Conservation (phyloP, 2,329 filamentous ascomycete species). For the Alternaria gaisen region DNA sequence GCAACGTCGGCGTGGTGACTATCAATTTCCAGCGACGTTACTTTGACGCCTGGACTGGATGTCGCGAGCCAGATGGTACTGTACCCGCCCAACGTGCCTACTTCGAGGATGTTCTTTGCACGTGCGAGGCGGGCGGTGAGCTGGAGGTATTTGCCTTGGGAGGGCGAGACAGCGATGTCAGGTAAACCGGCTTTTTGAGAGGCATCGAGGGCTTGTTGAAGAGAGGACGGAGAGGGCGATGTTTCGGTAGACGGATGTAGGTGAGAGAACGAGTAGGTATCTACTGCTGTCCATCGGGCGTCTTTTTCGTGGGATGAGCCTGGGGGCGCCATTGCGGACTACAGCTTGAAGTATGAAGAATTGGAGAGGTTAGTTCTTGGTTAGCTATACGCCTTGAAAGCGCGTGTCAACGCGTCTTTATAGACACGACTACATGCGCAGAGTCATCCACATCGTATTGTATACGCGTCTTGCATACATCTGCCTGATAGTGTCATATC, state of each 20-base stretch:
- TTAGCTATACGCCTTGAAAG: neutral
- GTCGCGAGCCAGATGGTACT: constrained; percentile 63
- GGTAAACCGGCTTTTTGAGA: constrained; percentile 39
- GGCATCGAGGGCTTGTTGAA: constrained; percentile 34
- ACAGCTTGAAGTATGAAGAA: neutral
- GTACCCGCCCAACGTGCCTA: constrained; percentile 66
- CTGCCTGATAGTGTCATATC: constrained; percentile 1
- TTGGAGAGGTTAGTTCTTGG: neutral
- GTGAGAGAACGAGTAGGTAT: constrained; percentile 47
- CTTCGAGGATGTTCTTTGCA: constrained; percentile 56
- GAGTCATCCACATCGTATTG: neutral
- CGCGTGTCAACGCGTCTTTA: constrained; percentile 9
- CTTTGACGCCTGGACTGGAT: constrained; percentile 46
- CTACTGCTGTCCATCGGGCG: constrained; percentile 52
- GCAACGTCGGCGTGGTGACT: constrained; percentile 58
- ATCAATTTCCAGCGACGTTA: constrained; percentile 63
- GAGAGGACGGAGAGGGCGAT: constrained; percentile 37
- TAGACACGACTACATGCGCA: constrained; percentile 5
- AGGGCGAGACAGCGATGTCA: constrained; percentile 47
- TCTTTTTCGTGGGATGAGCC: constrained; percentile 40
- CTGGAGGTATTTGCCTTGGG: constrained; percentile 48
- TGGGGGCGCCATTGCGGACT: neutral
- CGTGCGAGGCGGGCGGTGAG: constrained; percentile 41
- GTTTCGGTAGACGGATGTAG: constrained; percentile 41
- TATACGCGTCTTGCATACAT: neutral